These are phyloP conservation scores for Fusarium sp. DNA, from an alignment of 2,329 filamentous ascomycete species.

Conservation along the genomic window DNA sequence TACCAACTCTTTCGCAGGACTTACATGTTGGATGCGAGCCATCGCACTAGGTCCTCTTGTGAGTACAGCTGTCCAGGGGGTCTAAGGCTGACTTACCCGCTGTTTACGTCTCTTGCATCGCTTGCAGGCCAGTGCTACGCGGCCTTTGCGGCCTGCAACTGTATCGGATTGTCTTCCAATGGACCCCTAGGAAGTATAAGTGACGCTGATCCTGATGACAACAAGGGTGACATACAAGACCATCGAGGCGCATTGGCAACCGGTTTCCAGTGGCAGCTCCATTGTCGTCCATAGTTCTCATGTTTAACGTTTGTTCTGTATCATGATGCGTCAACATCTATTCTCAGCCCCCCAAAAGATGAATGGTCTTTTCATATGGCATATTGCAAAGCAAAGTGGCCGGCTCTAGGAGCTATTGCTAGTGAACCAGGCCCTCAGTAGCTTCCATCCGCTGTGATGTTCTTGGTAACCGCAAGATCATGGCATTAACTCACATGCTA, in stretches of 20 bases:
- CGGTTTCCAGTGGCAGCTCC: too few species aligned
- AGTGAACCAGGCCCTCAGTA: neutral
- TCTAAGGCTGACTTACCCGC: neutral
- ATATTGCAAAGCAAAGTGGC: too few species aligned
- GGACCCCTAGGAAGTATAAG: neutral
- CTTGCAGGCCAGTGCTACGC: neutral
- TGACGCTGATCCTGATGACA: accelerated
- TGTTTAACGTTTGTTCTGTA: neutral
- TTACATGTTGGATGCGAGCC: neutral
- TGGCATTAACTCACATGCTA: neutral
- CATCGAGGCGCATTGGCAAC: accelerated
- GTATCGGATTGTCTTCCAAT: neutral
- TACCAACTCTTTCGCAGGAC: neutral
- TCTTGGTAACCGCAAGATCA: neutral
- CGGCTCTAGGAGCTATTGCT: too few species aligned
- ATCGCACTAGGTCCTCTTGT: neutral
- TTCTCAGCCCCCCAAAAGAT: too few species aligned
- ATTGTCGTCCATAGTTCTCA: neutral
- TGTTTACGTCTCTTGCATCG: neutral
- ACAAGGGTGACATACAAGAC: neutral
- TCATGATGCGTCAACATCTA: neutral
- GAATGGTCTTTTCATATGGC: too few species aligned
- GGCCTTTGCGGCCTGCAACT: neutral
- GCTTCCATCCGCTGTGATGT: neutral
- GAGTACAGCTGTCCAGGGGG: accelerated